Evolutionary conservation across 2,329 filamentous ascomycete species (phyloP), one percentile per base, ranked within the genome.

Genomic region (Hymenoscyphus occultus): DNA sequence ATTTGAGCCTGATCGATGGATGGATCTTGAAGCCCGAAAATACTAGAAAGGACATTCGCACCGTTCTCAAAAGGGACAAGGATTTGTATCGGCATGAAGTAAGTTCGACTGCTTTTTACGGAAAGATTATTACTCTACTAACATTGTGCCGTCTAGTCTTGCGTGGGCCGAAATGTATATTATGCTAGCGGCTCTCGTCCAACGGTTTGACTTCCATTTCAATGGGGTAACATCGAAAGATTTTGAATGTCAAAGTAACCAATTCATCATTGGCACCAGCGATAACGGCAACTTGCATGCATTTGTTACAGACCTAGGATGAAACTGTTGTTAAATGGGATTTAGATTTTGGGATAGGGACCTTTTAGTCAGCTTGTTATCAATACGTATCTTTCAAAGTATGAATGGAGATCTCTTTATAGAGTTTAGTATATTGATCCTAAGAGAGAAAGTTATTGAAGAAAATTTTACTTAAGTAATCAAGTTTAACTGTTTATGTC

Each of bases 11-110:
- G 42, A 61, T 19, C 4, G 59, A 32, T 61, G 59, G 59, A 35
- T 54, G 45, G 59, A 39, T 54, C 14, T 56, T 12, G 45, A 61
- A 6, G 31, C 7, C 3, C 77, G 1, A 28, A 63, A 31, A 60
- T 31, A 10, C 71, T 73, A 7, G 78, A 80, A 28, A 48, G 45
- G 39, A 61, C 61, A 31, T 56, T 67, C 0, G 51, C 64, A 12
- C 39, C 67, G 5, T 68, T 68, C 48, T 59, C 48, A 7, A 65
- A 63, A 32, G 67, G 67, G 1, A 45, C 60, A 1, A 28, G 67
- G 48, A 61, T 62, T 9, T 68, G 67, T 64, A 10, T 65, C n/a
- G 67, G 65, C 2, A 68, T 67, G 57, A 31, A 62, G 60, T 56
- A 28, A 62, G 42, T 32, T n/a, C 13, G 4, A 32, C 48, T 7